Percentiles rank a stretch among this genome's conserved stretches.
These are phyloP conservation scores for Sordariomycetes sp. DNA, from an alignment of 2,329 filamentous ascomycete species.

Conservation along the genomic window DNA sequence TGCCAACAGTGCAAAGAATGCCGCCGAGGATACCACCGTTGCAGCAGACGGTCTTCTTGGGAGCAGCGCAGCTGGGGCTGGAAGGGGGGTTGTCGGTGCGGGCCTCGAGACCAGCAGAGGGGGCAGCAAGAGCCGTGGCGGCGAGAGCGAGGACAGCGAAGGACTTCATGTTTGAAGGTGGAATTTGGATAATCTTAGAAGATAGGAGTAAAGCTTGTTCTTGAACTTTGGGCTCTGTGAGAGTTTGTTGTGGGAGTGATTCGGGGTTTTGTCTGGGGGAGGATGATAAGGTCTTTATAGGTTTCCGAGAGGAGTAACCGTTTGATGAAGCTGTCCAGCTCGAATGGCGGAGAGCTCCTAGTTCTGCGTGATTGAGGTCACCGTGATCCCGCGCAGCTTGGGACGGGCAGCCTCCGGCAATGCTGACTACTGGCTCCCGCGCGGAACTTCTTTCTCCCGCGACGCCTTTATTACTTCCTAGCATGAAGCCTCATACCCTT, in stretches of 20 bases:
- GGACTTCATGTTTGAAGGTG: background rate
- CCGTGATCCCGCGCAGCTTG: background rate
- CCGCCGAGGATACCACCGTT: background rate
- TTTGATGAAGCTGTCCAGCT: background rate
- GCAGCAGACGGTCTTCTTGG: background rate
- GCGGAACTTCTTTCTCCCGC: too few relatives aligned
- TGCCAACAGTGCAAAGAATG: background rate
- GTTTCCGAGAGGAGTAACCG: background rate
- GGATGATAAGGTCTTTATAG: background rate
- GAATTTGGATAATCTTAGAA: background rate
- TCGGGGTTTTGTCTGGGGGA: background rate
- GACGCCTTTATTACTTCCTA: background rate
- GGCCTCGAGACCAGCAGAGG: background rate
- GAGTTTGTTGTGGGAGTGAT: background rate
- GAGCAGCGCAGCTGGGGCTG: background rate
- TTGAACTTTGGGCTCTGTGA: background rate
- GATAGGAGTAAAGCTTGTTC: background rate
- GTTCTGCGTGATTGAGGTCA: background rate
- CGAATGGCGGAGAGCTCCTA: background rate
- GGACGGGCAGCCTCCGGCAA: background rate
- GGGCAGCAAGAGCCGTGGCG: constrained; percentile 1
- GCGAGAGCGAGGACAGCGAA: constrained; percentile 1
- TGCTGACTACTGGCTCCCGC: too few relatives aligned
- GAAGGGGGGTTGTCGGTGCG: background rate
- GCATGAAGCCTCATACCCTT: background rate